A percentile compares a stretch with the other conserved stretches of the same genome.
Evolutionary conservation across 78 protist genomes (phyloP).

Genomic region (Ministeria vibrans): DNA sequence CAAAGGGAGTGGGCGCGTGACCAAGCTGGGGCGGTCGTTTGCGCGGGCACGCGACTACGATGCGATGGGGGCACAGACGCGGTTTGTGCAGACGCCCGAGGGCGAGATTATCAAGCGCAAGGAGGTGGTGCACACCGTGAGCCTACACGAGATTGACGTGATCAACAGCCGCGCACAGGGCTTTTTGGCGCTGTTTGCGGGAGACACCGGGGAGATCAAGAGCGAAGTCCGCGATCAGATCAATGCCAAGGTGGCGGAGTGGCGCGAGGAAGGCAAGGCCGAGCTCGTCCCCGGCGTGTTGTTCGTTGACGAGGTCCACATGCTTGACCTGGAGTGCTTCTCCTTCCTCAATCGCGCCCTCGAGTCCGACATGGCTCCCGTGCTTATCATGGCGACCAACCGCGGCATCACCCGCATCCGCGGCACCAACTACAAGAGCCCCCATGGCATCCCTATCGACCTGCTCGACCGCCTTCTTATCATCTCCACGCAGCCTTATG

Average conservation of each 20-base stretch:
- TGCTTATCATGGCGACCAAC: conserved; percentile 99
- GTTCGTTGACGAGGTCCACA: conserved; percentile 98
- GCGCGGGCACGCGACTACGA: conserved; percentile 90
- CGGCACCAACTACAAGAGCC: conserved; percentile 78
- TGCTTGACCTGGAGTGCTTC: conserved; percentile 99
- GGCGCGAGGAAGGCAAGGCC: conserved; percentile 99
- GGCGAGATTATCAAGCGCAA: conserved; percentile 98
- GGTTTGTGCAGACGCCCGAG: conserved; percentile 97
- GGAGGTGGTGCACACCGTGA: conserved; percentile 95
- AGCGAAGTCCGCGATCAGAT: conserved; percentile 97
- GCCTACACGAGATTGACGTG: conserved; percentile 98
- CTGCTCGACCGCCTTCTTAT: conserved; percentile 90
- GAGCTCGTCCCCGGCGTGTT: conserved; percentile 99
- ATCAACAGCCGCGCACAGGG: conserved; percentile 94
- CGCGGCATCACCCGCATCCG: conserved; percentile 83
- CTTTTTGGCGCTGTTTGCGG: conserved; percentile 90
- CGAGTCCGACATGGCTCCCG: conserved; percentile 96
- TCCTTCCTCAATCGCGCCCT: conserved; percentile 96
- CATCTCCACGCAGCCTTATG: conserved; percentile 89
- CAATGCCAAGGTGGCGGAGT: conserved; percentile 93
- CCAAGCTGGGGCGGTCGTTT: conserved; percentile 90
- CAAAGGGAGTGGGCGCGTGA: conserved; percentile 93
- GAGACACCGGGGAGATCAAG: conserved; percentile 97
- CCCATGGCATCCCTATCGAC: conserved; percentile 97
- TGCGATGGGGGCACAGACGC: conserved; percentile 85